A percentile compares a stretch with the other conserved stretches of the same genome.
phyloP scores from a whole-genome alignment of 768 basidiomycete species.

The Suillus clintonianus region DNA sequence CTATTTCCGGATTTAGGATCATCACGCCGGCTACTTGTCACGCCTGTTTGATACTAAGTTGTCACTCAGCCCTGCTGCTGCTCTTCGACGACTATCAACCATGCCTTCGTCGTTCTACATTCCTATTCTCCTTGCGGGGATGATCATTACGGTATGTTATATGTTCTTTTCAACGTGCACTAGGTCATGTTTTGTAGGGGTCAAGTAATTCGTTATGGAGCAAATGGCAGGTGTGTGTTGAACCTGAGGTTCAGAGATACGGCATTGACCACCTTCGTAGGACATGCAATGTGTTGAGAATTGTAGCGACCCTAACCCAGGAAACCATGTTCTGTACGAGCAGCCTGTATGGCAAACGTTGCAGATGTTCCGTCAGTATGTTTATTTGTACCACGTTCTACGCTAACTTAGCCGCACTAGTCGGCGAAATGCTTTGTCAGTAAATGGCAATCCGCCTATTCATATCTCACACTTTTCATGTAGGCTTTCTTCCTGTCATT shows the following conservation, averaged over 20 bases:
- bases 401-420: constrained; percentile 49
- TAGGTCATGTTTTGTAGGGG: constrained; percentile 45
- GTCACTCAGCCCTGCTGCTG: constrained; percentile 13
- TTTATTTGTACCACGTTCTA: constrained; percentile 5
- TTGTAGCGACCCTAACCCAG: constrained; percentile 67
- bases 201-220: constrained; percentile 80
- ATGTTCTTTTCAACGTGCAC: background rate
- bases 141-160: constrained; percentile 79
- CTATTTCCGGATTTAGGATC: background rate
- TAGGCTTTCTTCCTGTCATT: constrained; percentile 85
- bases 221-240: constrained; percentile 72
- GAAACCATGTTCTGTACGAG: constrained; percentile 75
- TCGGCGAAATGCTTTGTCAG: constrained; percentile 94
- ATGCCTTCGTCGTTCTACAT: constrained; percentile 74
- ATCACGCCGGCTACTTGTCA: constrained; percentile 23
- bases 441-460: constrained; percentile 24
- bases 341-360: constrained; percentile 94
- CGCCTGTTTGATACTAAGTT: background rate
- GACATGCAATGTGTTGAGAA: constrained; percentile 99
- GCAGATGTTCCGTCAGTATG: constrained; percentile 76
- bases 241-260: constrained; percentile 3
- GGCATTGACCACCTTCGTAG: constrained; percentile 34
- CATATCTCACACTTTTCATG: constrained; percentile 15
- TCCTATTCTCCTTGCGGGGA: constrained; percentile 83
- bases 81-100: constrained; percentile 6